A percentile compares a stretch with the other conserved stretches of the same genome.
These are phyloP conservation scores for Cicer yamashitae DNA, from an alignment of 306 rosid genomes.

Conservation along the genomic window DNA sequence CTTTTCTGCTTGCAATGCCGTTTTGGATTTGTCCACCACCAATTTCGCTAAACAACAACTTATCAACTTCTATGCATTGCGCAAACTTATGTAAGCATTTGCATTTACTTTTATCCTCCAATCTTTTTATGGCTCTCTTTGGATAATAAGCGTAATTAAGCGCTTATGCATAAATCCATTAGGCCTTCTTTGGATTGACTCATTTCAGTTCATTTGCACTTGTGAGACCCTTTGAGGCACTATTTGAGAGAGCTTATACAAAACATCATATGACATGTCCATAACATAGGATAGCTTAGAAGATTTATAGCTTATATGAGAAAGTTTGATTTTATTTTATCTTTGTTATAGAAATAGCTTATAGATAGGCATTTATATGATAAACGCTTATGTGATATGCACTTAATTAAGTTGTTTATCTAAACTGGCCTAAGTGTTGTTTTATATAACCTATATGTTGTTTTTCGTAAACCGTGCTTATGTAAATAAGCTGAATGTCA, in stretches of 20 bases:
- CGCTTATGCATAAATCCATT: too few species aligned
- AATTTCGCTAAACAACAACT: conserved; percentile 55
- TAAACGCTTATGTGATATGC: too few species aligned
- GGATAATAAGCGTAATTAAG: too few species aligned
- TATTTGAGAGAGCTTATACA: background rate
- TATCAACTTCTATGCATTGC: conserved; percentile 52
- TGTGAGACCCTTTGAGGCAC: background rate
- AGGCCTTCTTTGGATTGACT: background rate
- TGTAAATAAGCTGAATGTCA: background rate
- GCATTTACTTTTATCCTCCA: background rate
- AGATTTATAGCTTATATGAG: background rate
- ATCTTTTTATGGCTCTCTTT: background rate
- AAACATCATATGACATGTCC: background rate
- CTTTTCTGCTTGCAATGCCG: conserved; percentile 73
- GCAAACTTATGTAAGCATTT: conserved; percentile 65
- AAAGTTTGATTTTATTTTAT: background rate
- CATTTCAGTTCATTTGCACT: background rate
- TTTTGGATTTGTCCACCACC: conserved; percentile 69
- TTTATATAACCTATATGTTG: background rate
- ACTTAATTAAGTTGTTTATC: background rate
- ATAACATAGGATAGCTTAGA: background rate
- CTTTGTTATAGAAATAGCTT: background rate
- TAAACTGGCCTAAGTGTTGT: too few species aligned
- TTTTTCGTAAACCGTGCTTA: background rate
- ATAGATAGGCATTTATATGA: background rate